phyloP scores from a whole-genome alignment of 2,329 filamentous ascomycete genomes.

The Aspergillus puulaauensis region DNA sequence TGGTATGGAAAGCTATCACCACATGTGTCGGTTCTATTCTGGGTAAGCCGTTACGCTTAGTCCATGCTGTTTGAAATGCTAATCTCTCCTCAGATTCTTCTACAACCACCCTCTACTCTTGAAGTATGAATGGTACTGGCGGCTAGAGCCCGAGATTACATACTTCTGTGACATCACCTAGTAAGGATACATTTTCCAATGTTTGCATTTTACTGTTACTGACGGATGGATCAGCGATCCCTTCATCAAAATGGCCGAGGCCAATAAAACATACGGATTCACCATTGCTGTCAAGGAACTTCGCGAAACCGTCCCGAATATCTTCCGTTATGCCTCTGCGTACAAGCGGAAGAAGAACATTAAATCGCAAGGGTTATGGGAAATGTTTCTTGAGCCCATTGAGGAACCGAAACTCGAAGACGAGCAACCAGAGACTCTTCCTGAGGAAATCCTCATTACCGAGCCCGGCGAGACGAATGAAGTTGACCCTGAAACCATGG shows the following conservation, averaged over 20 bases:
- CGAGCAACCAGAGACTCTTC: constrained; percentile 66
- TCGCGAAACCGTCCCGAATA: constrained; percentile 95
- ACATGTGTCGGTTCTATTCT: constrained; percentile 99
- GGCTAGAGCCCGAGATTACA: constrained; percentile 97
- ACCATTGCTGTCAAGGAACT: constrained; percentile 98
- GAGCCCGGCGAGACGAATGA: constrained; percentile 71
- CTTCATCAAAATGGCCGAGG: constrained; percentile 89
- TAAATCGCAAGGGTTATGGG: constrained; percentile 90
- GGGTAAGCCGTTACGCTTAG: constrained; percentile 61
- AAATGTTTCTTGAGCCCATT: constrained; percentile 86
- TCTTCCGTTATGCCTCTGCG: constrained; percentile 97
- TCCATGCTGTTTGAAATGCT: constrained; percentile 1
- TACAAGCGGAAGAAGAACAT: constrained; percentile 93
- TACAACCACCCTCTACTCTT: constrained; percentile 93
- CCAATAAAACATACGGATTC: constrained; percentile 98
- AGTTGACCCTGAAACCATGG: constrained; percentile 90
- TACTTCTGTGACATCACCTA: constrained; percentile 99
- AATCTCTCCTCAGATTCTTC: constrained; percentile 66
- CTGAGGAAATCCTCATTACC: constrained; percentile 76
- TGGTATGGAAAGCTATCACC: constrained; percentile 96
- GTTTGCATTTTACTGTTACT: constrained; percentile 25
- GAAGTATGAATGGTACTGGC: constrained; percentile 99
- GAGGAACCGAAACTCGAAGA: constrained; percentile 59
- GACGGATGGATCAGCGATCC: constrained; percentile 66
- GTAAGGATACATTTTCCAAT: constrained; percentile 49